phyloP scores from a whole-genome alignment of 352 stramenopile species.

The Phytopythium boreale region DNA sequence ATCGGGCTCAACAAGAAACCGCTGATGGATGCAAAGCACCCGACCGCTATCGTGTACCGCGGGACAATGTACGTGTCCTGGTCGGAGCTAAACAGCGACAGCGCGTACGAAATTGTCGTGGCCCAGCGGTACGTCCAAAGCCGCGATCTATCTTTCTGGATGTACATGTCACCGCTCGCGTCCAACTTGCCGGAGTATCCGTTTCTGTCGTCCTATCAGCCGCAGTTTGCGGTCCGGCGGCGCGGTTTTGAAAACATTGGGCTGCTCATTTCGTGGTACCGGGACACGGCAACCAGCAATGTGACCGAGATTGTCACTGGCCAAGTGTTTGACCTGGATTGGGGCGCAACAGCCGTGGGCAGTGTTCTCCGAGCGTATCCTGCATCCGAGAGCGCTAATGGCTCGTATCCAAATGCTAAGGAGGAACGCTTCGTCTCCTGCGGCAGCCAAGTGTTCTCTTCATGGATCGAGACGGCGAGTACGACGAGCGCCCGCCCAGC shows the following conservation, averaged over 20 bases:
- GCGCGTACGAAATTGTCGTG: slow-evolving; percentile 50
- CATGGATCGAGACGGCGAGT: slow-evolving; percentile 37
- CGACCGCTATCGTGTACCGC: slow-evolving; percentile 40
- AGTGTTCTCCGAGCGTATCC: slow-evolving; percentile 30
- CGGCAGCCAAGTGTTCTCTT: slow-evolving; percentile 35
- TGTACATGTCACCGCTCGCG: slow-evolving; percentile 31
- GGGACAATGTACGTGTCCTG: slow-evolving; percentile 60
- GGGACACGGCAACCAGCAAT: slow-evolving; percentile 35
- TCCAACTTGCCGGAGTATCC: slow-evolving; percentile 19
- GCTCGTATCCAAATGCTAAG: slow-evolving; percentile 19
- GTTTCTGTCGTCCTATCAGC: slow-evolving; percentile 44
- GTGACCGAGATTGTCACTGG: slow-evolving; percentile 45
- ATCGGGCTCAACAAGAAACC: slow-evolving; percentile 51
- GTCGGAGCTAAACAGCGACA: slow-evolving; percentile 33
- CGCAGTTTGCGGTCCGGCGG: slow-evolving; percentile 38
- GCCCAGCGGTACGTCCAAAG: slow-evolving; percentile 45
- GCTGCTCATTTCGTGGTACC: slow-evolving; percentile 53
- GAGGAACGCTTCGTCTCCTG: slow-evolving; percentile 29
- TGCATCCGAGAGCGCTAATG: slow-evolving; percentile 11
- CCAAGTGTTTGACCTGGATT: slow-evolving; percentile 41
- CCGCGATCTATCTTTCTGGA: slow-evolving; percentile 56
- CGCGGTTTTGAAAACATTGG: slow-evolving; percentile 50
- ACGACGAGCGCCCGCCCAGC: not conserved
- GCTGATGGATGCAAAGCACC: slow-evolving; percentile 39
- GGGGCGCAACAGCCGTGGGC: slow-evolving; percentile 26